Evolutionary conservation across 2,329 filamentous ascomycete genomes (phyloP).

Genomic region (Cladosporium sp.): DNA sequence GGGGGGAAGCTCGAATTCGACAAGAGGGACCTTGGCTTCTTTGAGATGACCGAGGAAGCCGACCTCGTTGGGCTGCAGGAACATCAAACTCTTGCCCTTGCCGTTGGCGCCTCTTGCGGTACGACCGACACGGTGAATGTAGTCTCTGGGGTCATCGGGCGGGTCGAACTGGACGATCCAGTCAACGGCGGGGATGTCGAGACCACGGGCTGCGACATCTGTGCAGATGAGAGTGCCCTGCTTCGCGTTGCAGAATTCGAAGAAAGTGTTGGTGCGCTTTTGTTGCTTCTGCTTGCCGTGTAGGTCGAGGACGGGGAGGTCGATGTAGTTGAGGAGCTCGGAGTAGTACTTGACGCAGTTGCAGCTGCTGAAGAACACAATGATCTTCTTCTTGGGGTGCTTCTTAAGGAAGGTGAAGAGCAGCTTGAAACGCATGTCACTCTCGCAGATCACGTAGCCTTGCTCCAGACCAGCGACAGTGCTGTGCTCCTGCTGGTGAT

Average conservation of each 20-base stretch:
- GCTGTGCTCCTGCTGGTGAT: conserved; percentile 80
- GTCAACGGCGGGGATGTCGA: conserved; percentile 94
- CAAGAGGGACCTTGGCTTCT: conserved; percentile 83
- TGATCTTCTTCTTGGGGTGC: conserved; percentile 92
- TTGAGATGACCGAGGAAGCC: conserved; percentile 90
- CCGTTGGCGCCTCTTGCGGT: conserved; percentile 79
- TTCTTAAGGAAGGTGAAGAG: conserved; percentile 92
- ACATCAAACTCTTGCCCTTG: conserved; percentile 86
- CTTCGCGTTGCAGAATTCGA: conserved; percentile 85
- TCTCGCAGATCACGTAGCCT: conserved; percentile 89
- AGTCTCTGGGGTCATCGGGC: conserved; percentile 55
- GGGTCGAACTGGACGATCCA: conserved; percentile 97
- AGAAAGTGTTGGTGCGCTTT: conserved; percentile 98
- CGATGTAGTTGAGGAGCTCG: conserved; percentile 95
- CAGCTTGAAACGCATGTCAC: conserved; percentile 87
- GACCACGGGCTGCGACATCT: conserved; percentile 87
- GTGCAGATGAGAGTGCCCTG: conserved; percentile 91
- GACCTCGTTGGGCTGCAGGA: conserved; percentile 86
- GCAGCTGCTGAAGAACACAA: conserved; percentile 80
- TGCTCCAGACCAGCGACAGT: conserved; percentile 94
- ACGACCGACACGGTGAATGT: conserved; percentile 93
- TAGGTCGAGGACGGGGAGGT: conserved; percentile 78
- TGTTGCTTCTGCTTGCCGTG: conserved; percentile 98
- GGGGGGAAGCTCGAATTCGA: conserved; percentile 90
- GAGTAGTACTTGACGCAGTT: conserved; percentile 94